Conservation (phyloP, 2,329 filamentous ascomycete species). For the Elsinoe batatas region DNA sequence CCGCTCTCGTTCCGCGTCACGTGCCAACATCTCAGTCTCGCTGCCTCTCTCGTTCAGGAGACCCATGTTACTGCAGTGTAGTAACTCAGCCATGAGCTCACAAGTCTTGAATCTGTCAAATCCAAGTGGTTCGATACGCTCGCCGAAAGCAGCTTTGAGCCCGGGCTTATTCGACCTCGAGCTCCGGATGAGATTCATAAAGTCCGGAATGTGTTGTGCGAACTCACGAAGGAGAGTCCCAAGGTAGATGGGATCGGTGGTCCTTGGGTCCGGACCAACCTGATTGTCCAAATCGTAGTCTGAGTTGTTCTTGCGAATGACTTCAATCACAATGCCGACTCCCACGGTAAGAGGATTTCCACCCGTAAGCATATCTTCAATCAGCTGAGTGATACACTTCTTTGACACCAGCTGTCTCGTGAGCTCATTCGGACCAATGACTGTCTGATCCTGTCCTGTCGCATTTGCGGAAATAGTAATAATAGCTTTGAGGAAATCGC, state of each 20-base stretch:
- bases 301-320: slow-evolving; percentile 98
- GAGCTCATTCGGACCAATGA: slow-evolving; percentile 93
- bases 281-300: slow-evolving; percentile 94
- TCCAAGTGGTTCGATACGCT: slow-evolving; percentile 83
- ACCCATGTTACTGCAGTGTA: slow-evolving; percentile 98
- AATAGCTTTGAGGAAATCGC: slow-evolving; percentile 96
- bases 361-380: slow-evolving; percentile 82
- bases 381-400: slow-evolving; percentile 71
- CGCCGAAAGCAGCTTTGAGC: slow-evolving; percentile 78
- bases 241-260: slow-evolving; percentile 92
- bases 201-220: slow-evolving; percentile 81
- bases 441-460: slow-evolving; percentile 96
- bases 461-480: slow-evolving; percentile 98
- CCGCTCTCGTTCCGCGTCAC: slow-evolving; percentile 72
- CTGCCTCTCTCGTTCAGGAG: slow-evolving; percentile 85
- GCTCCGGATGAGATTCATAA: slow-evolving; percentile 82
- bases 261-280: slow-evolving; percentile 65
- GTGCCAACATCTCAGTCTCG: slow-evolving; percentile 69
- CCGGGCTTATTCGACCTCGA: slow-evolving; percentile 62
- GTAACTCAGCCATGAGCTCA: slow-evolving; percentile 91
- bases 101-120: slow-evolving; percentile 99
- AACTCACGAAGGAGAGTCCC: slow-evolving; percentile 83
- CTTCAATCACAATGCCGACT: slow-evolving; percentile 94
- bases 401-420: slow-evolving; percentile 89
- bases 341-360: slow-evolving; percentile 93